phyloP scores from a whole-genome alignment of 257 asterid genomes.

The Petunia secreta region DNA sequence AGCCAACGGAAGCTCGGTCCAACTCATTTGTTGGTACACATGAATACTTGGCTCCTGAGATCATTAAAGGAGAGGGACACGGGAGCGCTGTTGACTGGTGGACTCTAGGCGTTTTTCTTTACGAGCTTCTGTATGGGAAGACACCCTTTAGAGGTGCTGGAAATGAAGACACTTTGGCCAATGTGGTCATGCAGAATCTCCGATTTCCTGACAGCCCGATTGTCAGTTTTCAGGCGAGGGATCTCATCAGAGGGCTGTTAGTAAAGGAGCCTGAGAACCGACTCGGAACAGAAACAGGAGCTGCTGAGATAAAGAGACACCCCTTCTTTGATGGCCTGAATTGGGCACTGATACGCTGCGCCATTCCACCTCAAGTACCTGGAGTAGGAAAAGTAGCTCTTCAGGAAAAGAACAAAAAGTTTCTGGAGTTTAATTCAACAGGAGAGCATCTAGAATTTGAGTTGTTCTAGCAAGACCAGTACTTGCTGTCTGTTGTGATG shows the following conservation, averaged over 20 bases:
- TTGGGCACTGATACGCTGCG: slow-evolving; percentile 74
- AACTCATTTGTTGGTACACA: slow-evolving; percentile 82
- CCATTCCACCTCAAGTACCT: slow-evolving; percentile 66
- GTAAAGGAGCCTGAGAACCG: slow-evolving; percentile 68
- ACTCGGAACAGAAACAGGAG: slow-evolving; percentile 63
- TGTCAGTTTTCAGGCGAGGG: slow-evolving; percentile 69
- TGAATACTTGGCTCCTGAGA: slow-evolving; percentile 79
- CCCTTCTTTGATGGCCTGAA: slow-evolving; percentile 70
- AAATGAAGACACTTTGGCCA: slow-evolving; percentile 63
- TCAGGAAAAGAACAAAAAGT: slow-evolving; percentile 33
- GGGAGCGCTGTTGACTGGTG: slow-evolving; percentile 90
- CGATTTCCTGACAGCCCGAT: slow-evolving; percentile 62
- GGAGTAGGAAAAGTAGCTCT: slow-evolving; percentile 33
- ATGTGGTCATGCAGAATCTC: slow-evolving; percentile 58
- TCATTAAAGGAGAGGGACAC: slow-evolving; percentile 74
- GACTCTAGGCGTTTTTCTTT: slow-evolving; percentile 69
- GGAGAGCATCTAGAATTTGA: slow-evolving; percentile 25
- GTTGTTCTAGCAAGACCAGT: slow-evolving; percentile 20
- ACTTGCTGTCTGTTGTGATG: slow-evolving; percentile 20
- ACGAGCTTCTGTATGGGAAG: slow-evolving; percentile 69
- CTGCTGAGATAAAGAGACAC: slow-evolving; percentile 76
- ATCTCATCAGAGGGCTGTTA: slow-evolving; percentile 60
- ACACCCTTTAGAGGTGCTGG: slow-evolving; percentile 71
- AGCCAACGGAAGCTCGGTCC: slow-evolving; percentile 80
- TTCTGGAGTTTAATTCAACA: slow-evolving; percentile 23